Evolutionary conservation across 805 yeast species (phyloP), one percentile per base, ranked within the genome.

Genomic region (Cyberlindnera mycetangii): DNA sequence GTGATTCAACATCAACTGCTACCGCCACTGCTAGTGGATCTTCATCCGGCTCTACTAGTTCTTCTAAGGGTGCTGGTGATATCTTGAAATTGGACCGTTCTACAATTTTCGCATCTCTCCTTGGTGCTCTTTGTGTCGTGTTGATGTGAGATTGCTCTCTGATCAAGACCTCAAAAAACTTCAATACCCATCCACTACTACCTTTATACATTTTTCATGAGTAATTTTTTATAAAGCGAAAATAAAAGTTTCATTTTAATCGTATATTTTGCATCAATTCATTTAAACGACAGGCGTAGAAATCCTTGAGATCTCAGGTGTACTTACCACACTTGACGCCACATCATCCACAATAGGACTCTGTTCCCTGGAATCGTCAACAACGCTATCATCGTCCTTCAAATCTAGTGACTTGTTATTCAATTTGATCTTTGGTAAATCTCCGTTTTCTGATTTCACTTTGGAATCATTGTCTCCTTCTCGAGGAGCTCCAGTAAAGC

Each of bases 401-500:
- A 42, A 4, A 7, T 41, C 35, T 31, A 53, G 32, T 7, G 43
- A 28, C 33, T 51, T 51, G 21, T 55, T 56, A 41, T 52, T 56
- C 44, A 58, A 18, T 37, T 54, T 56, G 41, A 56, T 35, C 30
- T 51, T 45, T 37, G 54, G 54, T 20, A 52, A 32, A 16, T 37
- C 47, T 22, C 37, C 33, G 3, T 32, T 42, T 10, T 16, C 41
- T n/a, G n/a, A n/a, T n/a, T 16, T 20, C 30, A 21, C 17, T 11
- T 12, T 20, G 19, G 17, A 17, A 9, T 4, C 17, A 4, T 39
- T 37, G 6, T 18, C 28, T 11, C 35, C 39, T 0, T 34, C 40
- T 8, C 53, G 32, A 5, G 41, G 19, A 9, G 39, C 67, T 30
- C 74, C 75, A 7, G 54, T 53, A 79, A 78, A 74, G 12, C 65